These are phyloP conservation scores for Luzula sylvatica DNA, from an alignment of 176 grass and related monocot species.

Conservation along the genomic window DNA sequence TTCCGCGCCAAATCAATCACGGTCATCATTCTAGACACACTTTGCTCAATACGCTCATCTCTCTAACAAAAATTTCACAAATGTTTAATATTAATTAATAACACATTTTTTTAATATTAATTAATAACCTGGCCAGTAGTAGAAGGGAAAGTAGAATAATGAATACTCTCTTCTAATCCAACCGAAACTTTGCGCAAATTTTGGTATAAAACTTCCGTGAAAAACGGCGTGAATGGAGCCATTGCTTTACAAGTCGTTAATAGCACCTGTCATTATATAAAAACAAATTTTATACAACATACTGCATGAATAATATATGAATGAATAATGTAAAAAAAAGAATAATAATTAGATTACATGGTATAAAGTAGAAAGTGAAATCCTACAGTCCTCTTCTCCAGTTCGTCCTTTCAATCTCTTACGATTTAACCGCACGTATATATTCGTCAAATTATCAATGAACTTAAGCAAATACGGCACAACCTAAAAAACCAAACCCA, in stretches of 20 bases:
- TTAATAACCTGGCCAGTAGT: conserved; percentile 58
- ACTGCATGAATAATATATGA: not conserved
- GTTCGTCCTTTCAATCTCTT: conserved; percentile 91
- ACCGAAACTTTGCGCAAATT: conserved; percentile 72
- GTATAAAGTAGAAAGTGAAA: conserved; percentile 84
- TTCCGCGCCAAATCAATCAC: conserved; percentile 95
- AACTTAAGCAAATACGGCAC: conserved; percentile 94
- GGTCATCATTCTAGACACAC: conserved; percentile 95
- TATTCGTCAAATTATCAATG: conserved; percentile 94
- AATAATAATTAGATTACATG: conserved; percentile 51
- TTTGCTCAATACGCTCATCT: conserved; percentile 94
- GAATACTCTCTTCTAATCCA: conserved; percentile 73
- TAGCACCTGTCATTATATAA: conserved; percentile 51
- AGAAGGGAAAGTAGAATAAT: conserved; percentile 88
- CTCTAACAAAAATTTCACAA: conserved; percentile 48
- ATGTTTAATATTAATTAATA: not conserved
- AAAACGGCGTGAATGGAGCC: conserved; percentile 99
- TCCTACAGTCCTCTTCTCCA: conserved; percentile 93
- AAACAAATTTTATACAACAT: not conserved
- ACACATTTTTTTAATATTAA: not conserved
- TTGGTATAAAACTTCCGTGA: conserved; percentile 96
- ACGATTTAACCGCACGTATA: conserved; percentile 96
- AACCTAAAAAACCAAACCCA: conserved; percentile 43
- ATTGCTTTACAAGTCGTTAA: conserved; percentile 78
- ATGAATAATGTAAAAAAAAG: not conserved